phyloP scores from a whole-genome alignment of 2,329 filamentous ascomycete species.

The Xylaria polymorpha region DNA sequence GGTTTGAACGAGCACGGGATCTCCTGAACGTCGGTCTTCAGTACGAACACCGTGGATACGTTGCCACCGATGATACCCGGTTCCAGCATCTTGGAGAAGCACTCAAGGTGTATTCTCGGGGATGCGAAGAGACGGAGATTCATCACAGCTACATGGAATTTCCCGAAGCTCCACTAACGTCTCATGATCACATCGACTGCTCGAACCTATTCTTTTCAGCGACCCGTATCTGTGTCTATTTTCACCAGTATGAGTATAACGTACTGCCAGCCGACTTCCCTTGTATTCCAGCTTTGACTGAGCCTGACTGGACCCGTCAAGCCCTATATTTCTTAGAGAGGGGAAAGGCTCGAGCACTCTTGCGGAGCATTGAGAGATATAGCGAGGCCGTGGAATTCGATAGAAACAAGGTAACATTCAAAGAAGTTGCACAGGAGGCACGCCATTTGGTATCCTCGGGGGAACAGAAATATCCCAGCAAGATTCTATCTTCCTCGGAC shows the following conservation, averaged over 20 bases:
- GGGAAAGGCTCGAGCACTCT: conserved; percentile 31
- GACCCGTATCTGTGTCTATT: conserved; percentile 29
- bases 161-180: conserved; percentile 30
- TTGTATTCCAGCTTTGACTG: conserved; percentile 26
- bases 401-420: conserved; percentile 25
- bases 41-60: conserved; percentile 32
- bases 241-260: conserved; percentile 16
- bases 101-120: conserved; percentile 25
- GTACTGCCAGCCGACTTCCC: conserved; percentile 18
- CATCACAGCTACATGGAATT: conserved; percentile 27
- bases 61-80: conserved; percentile 3
- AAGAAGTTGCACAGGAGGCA: conserved; percentile 25
- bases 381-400: conserved; percentile 22
- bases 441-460: conserved; percentile 26
- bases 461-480: conserved; percentile 21
- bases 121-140: conserved; percentile 31
- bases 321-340: conserved; percentile 31
- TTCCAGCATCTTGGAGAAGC: conserved; percentile 29
- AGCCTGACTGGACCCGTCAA: conserved; percentile 30
- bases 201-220: conserved; percentile 35
- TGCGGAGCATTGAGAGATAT: conserved; percentile 33
- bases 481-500: neutral
- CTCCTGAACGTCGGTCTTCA: conserved; percentile 32
- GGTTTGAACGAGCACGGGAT: conserved; percentile 29
- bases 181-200: conserved; percentile 35